phyloP scores from a whole-genome alignment of 2,329 filamentous ascomycete species.

The Arthrobotrys iridis region DNA sequence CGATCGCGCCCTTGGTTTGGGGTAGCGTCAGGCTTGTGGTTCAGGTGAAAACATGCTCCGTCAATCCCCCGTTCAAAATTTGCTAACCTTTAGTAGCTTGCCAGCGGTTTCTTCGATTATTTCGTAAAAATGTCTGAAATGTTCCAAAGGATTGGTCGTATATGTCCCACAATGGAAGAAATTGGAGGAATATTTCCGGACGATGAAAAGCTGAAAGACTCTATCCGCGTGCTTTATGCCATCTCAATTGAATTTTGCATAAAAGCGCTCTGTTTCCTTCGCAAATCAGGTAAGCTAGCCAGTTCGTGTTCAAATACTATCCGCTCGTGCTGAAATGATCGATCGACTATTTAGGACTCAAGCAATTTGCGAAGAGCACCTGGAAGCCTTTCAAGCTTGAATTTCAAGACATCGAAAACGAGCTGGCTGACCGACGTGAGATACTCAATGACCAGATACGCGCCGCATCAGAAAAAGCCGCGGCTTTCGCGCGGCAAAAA shows the following conservation, averaged over 20 bases:
- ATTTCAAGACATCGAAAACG: slow-evolving; percentile 1
- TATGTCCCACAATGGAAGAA: slow-evolving; percentile 9
- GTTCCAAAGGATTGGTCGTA: slow-evolving; percentile 2
- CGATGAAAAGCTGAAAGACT: slow-evolving; percentile 5
- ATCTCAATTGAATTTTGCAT: slow-evolving; percentile 11
- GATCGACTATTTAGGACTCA: not conserved
- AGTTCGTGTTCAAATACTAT: not conserved
- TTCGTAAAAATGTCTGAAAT: slow-evolving; percentile 9
- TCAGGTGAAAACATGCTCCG: not conserved
- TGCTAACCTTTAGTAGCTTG: not conserved
- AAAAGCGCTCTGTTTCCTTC: not conserved
- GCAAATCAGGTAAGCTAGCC: slow-evolving; percentile 4
- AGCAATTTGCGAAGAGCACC: slow-evolving; percentile 3
- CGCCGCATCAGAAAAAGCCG: not conserved
- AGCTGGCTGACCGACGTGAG: not conserved
- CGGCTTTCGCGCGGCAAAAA: not conserved
- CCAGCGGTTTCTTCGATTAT: slow-evolving; percentile 3
- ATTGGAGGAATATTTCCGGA: slow-evolving; percentile 7
- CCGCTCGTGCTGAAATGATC: not conserved
- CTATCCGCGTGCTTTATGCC: slow-evolving; percentile 6
- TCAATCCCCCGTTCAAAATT: not conserved
- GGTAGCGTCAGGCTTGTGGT: slow-evolving; percentile 8
- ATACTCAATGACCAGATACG: not conserved
- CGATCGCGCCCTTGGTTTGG: slow-evolving; percentile 1
- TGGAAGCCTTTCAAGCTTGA: slow-evolving; percentile 14